phyloP scores from a whole-genome alignment of 805 yeast species.

The Ogataea thermomethanolica region DNA sequence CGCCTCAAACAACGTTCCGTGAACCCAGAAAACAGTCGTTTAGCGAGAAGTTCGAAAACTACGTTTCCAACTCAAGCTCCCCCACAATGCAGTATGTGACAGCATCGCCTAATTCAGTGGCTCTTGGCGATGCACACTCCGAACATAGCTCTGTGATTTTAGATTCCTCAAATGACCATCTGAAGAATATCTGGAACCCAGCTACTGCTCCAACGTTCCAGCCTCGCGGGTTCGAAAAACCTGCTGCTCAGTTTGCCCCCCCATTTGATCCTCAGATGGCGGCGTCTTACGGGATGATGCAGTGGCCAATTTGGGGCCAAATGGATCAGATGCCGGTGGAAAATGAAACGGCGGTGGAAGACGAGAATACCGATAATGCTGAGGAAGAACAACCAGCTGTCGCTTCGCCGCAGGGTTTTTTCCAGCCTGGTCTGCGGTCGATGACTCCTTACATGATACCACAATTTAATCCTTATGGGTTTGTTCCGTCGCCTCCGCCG shows the following conservation, averaged over 20 bases:
- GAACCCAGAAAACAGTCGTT: constrained; percentile 45
- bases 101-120: constrained; percentile 26
- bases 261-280: constrained; percentile 20
- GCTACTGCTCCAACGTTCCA: constrained; percentile 60
- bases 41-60: constrained; percentile 61
- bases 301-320: constrained; percentile 13
- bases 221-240: constrained; percentile 36
- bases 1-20: constrained; percentile 30
- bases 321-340: constrained; percentile 13
- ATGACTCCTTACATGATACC: constrained; percentile 45
- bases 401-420: constrained; percentile 16
- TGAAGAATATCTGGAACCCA: constrained; percentile 58
- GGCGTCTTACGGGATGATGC: constrained; percentile 20
- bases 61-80: constrained; percentile 33
- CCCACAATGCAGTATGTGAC: constrained; percentile 19
- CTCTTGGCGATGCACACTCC: constrained; percentile 30
- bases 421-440: constrained; percentile 27
- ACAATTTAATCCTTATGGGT: constrained; percentile 47
- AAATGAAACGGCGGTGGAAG: not conserved
- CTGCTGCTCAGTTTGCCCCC: constrained; percentile 8
- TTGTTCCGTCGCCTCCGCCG: constrained; percentile 17
- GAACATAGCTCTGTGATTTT: constrained; percentile 34
- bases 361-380: constrained; percentile 6
- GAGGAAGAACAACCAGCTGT: constrained; percentile 3
- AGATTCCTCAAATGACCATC: constrained; percentile 26